Evolutionary conservation across 441 rosid species (phyloP), one percentile per base, ranked within the genome.

Genomic region (Corymbia citriodora): DNA sequence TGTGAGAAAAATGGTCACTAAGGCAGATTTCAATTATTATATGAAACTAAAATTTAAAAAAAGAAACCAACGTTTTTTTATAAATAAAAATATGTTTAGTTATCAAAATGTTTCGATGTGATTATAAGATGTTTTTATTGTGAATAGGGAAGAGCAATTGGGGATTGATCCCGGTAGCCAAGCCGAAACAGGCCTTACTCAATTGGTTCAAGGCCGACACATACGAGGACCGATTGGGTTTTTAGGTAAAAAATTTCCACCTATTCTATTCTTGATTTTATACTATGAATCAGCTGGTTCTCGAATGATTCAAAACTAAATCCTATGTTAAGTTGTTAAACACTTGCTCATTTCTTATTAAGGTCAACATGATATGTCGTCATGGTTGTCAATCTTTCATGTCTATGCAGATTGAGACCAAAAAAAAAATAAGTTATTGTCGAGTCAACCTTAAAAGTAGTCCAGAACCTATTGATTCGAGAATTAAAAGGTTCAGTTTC

Each of bases 111-210:
- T 79, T 79, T 21, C 5, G 23, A 74, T 12, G 5, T 21, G 50
- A 74, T 79, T 45, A 79, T 45, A 79, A 79, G 12, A 79, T 79
- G 50, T 11, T 36, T 18, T 10, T 11, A 5, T 18, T 6, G 27
- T 18, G 5, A 18, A 10, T 70, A 68, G 3, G 4, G 2, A 33
- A 17, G 4, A 33, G 40, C 2, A 2, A 1, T 17, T 0, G 0
- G 0, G 13, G 2, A 33, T 17, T 0, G 33, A 70, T 17, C 45
- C 10, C 0, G 1, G 2, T 7, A 33, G 18, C 0, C 1, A 0
- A 70, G 0, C 2, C 0, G 0, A 0, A 1, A 33, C 2, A 1
- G 1, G 2, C 45, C 4, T 68, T 68, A 9, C 23, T 68, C 12
- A 9, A 2, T 19, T 2, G 9, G 0, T n/a, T 31, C 10, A 0